Base-by-base conservation (phyloP, 176 grass and related monocot genomes). In the Typha latifolia region DNA sequence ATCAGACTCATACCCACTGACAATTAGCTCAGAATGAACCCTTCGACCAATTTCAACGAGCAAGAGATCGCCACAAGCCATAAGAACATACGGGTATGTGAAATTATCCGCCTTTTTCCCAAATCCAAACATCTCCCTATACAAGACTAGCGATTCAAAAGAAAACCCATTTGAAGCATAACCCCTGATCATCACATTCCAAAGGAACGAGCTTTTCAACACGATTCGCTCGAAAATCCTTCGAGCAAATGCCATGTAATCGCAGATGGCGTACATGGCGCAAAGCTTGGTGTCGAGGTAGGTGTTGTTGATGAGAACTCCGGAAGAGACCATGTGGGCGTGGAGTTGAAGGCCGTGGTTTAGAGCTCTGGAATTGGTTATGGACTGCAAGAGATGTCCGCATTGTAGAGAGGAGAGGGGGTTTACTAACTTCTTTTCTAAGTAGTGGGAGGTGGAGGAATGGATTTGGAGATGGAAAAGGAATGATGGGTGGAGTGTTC, bases 261-360 rank as follows among this genome's bases (percentile, higher is more conserved):
- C 71, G 0, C 78, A 51, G 19, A 72, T 12, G 74, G 70, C 66
- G 64, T 91, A 91, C 78, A 78, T 82, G 62, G 77, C 80, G 70
- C 77, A 86, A 49, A 83, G 86, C 82, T 77, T 90, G 51, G 78
- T 66, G 4, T 75, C 74, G 14, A 73, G 86, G 51, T 84, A 79
- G 4, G 82, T 69, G 56, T 85, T 69, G 56, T 76, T 79, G n/a
- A 69, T 75, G 75, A 79, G 78, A 75, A 77, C 66, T 31, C 79
- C 77, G 51, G 32, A 64, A 32, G 63, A 11, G 63, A 76, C 14
- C 32, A 67, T 57, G 73, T 67, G 73, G 20, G 50, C 64, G 20
- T 76, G 73, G 51, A 76, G 51, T 32, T 48, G 50, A 4, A 12
- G 64, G 32, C 73, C 73, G 43, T 67, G 18, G 1, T 32, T 16